Conservation (phyloP, 164 flowering plant genomes). For the Euptelea pleiosperma region DNA sequence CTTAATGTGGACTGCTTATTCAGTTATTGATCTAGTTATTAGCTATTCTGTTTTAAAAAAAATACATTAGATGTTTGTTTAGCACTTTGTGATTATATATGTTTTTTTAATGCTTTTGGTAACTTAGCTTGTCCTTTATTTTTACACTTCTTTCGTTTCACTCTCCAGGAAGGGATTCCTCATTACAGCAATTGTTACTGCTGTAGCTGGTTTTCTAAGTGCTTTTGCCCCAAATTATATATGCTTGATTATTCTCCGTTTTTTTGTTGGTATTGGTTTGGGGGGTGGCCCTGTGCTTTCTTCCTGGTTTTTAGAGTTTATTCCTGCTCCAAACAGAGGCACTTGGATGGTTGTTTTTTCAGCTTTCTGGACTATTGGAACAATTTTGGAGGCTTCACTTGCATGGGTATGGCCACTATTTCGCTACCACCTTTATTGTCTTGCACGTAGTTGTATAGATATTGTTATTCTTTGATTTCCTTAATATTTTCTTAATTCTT, state of each 20-base stretch:
- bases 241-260: conserved; percentile 50
- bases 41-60: neutral
- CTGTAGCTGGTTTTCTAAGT: conserved; percentile 65
- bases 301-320: conserved; percentile 82
- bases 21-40: too few relatives aligned
- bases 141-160: conserved; percentile 1
- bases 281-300: conserved; percentile 88
- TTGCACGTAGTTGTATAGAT: neutral
- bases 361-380: conserved; percentile 79
- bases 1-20: neutral
- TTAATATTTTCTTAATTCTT: neutral
- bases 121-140: neutral
- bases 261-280: conserved; percentile 77
- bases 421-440: neutral
- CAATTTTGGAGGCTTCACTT: conserved; percentile 69
- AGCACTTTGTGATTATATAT: neutral
- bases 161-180: conserved; percentile 67
- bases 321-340: conserved; percentile 82
- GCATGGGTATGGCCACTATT: conserved; percentile 59
- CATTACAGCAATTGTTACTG: conserved; percentile 58
- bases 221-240: conserved; percentile 64
- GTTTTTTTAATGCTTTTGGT: neutral
- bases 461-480: neutral
- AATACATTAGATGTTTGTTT: neutral
- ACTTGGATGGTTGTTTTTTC: conserved; percentile 79